Evolutionary conservation across 306 rosid species (phyloP).

Genomic region (Elaeagnus macrophylla): DNA sequence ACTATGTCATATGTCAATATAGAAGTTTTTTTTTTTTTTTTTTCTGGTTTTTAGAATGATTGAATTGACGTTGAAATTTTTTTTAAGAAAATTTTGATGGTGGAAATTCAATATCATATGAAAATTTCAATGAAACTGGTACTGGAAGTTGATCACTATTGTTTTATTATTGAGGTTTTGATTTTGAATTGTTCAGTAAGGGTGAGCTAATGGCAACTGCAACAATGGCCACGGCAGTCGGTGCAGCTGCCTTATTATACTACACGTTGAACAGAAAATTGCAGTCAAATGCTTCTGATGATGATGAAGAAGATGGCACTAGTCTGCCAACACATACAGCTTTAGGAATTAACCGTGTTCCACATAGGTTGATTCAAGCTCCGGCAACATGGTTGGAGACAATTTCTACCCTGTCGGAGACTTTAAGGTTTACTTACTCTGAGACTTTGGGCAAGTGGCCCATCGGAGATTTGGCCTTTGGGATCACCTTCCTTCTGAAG

Average conservation of each 20-base stretch:
- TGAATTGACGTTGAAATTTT: too few species aligned
- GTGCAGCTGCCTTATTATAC: constrained; percentile 88
- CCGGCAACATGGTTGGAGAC: constrained; percentile 97
- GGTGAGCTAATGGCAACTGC: constrained; percentile 77
- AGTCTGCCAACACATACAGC: constrained; percentile 26
- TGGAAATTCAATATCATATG: not conserved
- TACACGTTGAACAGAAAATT: constrained; percentile 70
- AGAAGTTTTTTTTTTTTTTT: too few species aligned
- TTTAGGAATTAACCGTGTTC: constrained; percentile 50
- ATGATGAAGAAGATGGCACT: constrained; percentile 35
- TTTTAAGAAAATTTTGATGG: too few species aligned
- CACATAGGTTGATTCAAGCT: constrained; percentile 72
- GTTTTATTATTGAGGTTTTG: not conserved
- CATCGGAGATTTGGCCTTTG: constrained; percentile 91
- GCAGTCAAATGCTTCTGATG: constrained; percentile 26
- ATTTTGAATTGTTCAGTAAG: constrained; percentile 23
- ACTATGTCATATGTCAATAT: not conserved
- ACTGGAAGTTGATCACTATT: not conserved
- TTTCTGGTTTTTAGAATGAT: too few species aligned
- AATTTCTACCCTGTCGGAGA: constrained; percentile 79
- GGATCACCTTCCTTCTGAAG: constrained; percentile 85
- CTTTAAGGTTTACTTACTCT: constrained; percentile 84
- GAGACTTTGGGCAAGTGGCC: constrained; percentile 99
- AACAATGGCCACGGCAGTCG: constrained; percentile 97
- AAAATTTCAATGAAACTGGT: not conserved